A percentile compares a stretch with the other conserved stretches of the same genome.
phyloP scores from a whole-genome alignment of 2,329 filamentous ascomycete species.

The Clarireedia hainanense region DNA sequence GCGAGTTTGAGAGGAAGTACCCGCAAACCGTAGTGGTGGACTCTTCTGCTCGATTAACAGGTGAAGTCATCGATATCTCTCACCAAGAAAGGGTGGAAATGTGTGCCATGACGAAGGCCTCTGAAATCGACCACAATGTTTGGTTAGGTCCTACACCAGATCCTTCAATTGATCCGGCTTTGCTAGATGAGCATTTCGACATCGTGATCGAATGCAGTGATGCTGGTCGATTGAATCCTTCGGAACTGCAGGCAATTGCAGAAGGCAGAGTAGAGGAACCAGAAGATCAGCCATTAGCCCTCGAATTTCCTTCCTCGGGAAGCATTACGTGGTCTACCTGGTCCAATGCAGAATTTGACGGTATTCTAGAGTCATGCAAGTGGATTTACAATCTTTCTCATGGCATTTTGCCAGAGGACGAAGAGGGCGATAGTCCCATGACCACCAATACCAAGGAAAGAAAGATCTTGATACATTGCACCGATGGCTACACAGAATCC shows the following conservation, averaged over 20 bases:
- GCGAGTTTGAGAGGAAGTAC: constrained; percentile 62
- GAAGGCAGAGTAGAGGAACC: constrained; percentile 40
- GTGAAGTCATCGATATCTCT: constrained; percentile 78
- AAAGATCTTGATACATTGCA: constrained; percentile 84
- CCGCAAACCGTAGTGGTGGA: constrained; percentile 69
- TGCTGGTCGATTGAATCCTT: constrained; percentile 65
- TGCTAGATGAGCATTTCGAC: constrained; percentile 57
- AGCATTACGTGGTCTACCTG: constrained; percentile 80
- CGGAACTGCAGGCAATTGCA: constrained; percentile 55
- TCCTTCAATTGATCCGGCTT: constrained; percentile 34
- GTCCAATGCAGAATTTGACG: constrained; percentile 75
- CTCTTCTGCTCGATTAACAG: constrained; percentile 62
- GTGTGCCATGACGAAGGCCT: constrained; percentile 84
- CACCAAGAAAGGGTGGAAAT: constrained; percentile 86
- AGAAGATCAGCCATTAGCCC: constrained; percentile 31
- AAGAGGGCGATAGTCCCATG: constrained; percentile 51
- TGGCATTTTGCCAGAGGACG: constrained; percentile 24
- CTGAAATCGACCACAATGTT: constrained; percentile 83
- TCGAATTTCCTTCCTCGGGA: constrained; percentile 92
- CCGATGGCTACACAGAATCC: constrained; percentile 93
- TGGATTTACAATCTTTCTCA: constrained; percentile 71
- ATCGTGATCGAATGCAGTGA: constrained; percentile 86
- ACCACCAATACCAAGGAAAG: constrained; percentile 30
- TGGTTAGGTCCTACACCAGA: constrained; percentile 86
- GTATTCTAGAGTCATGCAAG: constrained; percentile 75